Conservation (phyloP, 2,329 filamentous ascomycete genomes). For the Sporothrix pallida region DNA sequence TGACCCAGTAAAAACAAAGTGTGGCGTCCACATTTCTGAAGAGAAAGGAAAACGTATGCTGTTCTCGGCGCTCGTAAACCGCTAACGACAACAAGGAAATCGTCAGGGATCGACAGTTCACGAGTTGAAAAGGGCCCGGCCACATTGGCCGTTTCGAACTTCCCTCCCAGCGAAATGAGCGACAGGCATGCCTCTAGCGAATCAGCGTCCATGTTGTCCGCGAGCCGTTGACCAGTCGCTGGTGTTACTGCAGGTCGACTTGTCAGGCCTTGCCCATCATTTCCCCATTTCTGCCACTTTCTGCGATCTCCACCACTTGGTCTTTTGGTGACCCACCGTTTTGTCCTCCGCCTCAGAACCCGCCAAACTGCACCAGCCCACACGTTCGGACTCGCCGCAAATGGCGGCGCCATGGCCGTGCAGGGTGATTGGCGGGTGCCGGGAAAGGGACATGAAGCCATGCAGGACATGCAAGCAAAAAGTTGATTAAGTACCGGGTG, state of each 20-base stretch:
- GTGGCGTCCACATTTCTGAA: too few relatives aligned
- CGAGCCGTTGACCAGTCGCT: not conserved
- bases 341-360: not conserved
- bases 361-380: conserved; percentile 7
- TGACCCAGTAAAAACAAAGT: not conserved
- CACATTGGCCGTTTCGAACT: not conserved
- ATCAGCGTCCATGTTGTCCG: not conserved
- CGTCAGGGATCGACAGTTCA: not conserved
- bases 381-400: conserved; percentile 23
- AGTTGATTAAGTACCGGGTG: not conserved
- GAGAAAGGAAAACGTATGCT: not conserved
- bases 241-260: conserved; percentile 17
- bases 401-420: conserved; percentile 13
- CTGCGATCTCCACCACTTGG: too few relatives aligned
- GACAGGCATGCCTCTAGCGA: not conserved
- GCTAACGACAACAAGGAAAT: not conserved
- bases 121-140: too few relatives aligned
- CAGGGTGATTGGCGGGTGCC: conserved; percentile 2
- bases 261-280: not conserved
- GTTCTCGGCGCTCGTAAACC: too few relatives aligned
- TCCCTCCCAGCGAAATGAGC: not conserved
- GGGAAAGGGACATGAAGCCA: not conserved
- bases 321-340: not conserved
- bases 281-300: conserved; percentile 6
- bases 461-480: too few relatives aligned